These are phyloP conservation scores for Adansonia madagascariensis DNA, from an alignment of 441 rosid genomes.

Conservation along the genomic window DNA sequence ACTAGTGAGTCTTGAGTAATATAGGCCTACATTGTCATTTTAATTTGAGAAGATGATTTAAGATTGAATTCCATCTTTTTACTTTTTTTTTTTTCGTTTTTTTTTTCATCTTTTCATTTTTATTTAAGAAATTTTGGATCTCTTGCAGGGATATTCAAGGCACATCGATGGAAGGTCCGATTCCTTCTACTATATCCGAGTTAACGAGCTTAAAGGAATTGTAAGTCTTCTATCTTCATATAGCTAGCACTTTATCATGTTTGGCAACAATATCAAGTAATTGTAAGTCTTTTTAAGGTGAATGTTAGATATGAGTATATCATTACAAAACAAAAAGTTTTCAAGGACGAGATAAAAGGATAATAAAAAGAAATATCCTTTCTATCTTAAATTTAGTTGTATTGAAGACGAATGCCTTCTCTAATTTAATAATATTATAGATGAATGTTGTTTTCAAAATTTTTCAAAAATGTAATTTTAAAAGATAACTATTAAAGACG, in stretches of 20 bases:
- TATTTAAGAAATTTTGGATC: background rate
- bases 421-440: no score
- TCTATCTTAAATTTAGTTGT: no score
- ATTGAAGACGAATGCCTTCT: no score
- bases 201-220: slow-evolving; percentile 49
- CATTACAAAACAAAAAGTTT: no score
- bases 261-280: background rate
- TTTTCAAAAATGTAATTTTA: no score
- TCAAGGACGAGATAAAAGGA: no score
- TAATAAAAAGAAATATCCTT: no score
- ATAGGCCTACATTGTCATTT: background rate
- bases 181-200: slow-evolving; percentile 64
- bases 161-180: slow-evolving; percentile 85
- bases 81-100: background rate
- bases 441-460: no score
- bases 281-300: background rate
- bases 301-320: background rate
- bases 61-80: background rate
- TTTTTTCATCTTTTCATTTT: background rate
- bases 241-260: background rate
- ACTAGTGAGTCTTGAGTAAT: no score
- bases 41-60: slow-evolving; percentile 1
- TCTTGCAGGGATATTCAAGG: slow-evolving; percentile 74
- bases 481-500: no score
- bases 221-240: slow-evolving; percentile 43